phyloP scores from a whole-genome alignment of 2,329 filamentous ascomycete species.

The Ploettnerulaceae sp. region DNA sequence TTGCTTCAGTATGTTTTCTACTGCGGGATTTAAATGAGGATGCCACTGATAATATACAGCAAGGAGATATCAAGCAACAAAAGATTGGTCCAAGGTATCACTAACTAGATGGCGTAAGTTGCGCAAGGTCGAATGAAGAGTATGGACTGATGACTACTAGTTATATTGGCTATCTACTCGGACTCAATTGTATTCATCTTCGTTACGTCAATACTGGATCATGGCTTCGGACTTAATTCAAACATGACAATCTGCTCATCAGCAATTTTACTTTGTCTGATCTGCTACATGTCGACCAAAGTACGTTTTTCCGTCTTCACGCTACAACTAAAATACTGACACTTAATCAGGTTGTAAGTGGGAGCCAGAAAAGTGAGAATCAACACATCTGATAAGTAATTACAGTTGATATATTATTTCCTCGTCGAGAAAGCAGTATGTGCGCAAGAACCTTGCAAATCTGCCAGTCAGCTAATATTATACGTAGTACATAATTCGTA shows the following conservation, averaged over 20 bases:
- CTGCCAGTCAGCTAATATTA: no score
- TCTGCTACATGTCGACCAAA: conserved; percentile 58
- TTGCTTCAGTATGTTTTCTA: conserved; percentile 18
- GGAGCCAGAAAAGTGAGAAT: not conserved
- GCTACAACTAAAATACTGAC: not conserved
- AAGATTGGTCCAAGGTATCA: conserved; percentile 16
- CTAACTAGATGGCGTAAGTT: conserved; percentile 22
- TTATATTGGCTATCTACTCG: conserved; percentile 47
- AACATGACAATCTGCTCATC: conserved; percentile 47
- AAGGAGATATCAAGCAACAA: conserved; percentile 12
- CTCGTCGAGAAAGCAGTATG: conserved; percentile 61
- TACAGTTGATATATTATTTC: conserved; percentile 53
- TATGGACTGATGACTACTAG: conserved; percentile 10
- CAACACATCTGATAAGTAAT: not conserved
- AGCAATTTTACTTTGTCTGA: conserved; percentile 55
- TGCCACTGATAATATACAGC: conserved; percentile 4
- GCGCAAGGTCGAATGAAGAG: not conserved
- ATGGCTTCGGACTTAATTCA: conserved; percentile 51
- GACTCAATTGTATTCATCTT: conserved; percentile 58
- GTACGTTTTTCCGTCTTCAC: conserved; percentile 34
- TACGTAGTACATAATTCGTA: conserved; percentile 41
- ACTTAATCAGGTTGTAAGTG: not conserved
- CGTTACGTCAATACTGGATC: conserved; percentile 49
- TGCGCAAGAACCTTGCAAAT: no score
- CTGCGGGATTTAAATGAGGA: not conserved